Evolutionary conservation across 2,329 filamentous ascomycete species (phyloP).

Genomic region (Sporothrix protearum): DNA sequence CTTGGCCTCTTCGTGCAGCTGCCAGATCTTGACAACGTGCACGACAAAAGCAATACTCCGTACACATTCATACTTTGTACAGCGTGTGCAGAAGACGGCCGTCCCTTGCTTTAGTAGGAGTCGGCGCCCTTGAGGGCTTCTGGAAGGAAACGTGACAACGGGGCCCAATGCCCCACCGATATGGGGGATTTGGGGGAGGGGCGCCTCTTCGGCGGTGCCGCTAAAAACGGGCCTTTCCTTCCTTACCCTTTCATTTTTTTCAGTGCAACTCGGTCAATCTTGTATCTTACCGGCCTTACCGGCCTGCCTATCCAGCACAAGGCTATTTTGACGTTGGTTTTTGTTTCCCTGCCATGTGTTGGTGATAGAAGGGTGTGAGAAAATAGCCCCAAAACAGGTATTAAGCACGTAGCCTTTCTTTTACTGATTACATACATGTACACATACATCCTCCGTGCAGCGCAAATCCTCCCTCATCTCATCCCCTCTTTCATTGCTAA

Average conservation of each 20-base stretch:
- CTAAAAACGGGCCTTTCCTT: conserved; percentile 4
- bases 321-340: not conserved
- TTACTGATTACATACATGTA: too few relatives aligned
- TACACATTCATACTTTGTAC: too few relatives aligned
- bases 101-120: conserved; percentile 8
- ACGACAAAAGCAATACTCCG: not conserved
- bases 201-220: not conserved
- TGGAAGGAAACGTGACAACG: conserved; percentile 8
- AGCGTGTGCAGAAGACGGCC: not conserved
- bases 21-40: not conserved
- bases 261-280: not conserved
- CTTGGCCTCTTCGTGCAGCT: not conserved
- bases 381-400: not conserved
- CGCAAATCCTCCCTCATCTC: not conserved
- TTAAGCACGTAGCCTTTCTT: too few relatives aligned
- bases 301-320: not conserved
- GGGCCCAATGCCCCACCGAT: not conserved
- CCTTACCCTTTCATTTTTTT: not conserved
- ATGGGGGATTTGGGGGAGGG: not conserved
- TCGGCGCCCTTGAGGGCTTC: not conserved
- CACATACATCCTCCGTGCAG: not conserved
- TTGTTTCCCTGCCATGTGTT: not conserved
- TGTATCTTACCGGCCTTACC: not conserved
- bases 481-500: not conserved
- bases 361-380: not conserved